These are phyloP conservation scores for Solanum corneliomulleri DNA, from an alignment of 257 asterid genomes.

Conservation along the genomic window DNA sequence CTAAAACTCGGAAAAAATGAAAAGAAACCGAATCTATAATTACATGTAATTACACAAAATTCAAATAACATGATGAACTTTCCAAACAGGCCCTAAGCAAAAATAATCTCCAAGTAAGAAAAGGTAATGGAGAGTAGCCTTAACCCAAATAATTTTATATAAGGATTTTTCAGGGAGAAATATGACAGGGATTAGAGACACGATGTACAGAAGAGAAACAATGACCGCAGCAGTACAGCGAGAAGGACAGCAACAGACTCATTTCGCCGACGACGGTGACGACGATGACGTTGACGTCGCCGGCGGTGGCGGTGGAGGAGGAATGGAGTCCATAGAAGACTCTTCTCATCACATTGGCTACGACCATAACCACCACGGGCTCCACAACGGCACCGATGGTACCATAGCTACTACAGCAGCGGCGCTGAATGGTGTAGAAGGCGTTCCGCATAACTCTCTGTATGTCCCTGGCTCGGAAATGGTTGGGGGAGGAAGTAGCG, in stretches of 20 bases:
- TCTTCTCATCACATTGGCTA: conserved; percentile 11
- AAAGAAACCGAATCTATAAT: no score
- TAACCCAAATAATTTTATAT: background rate
- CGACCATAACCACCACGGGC: conserved; percentile 47
- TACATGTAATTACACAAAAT: no score
- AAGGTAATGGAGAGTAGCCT: no score
- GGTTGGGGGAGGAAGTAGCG: conserved; percentile 36
- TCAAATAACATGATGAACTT: no score
- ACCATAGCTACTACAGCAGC: background rate
- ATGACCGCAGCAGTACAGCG: background rate
- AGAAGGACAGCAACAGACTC: conserved; percentile 11
- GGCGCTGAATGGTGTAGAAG: conserved; percentile 28
- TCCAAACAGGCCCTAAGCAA: background rate
- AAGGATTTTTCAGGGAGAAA: background rate
- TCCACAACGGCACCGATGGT: conserved; percentile 11
- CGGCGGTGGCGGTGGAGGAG: background rate
- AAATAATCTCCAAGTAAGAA: background rate
- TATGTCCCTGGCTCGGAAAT: conserved; percentile 37
- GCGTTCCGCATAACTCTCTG: conserved; percentile 31
- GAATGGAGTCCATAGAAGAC: background rate
- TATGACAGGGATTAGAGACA: background rate
- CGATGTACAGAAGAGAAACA: background rate
- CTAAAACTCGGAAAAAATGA: no score
- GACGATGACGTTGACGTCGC: background rate
- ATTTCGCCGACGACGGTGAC: conserved; percentile 28